These are phyloP conservation scores for Macrolepiota dolichaula DNA, from an alignment of 768 basidiomycete genomes.

Conservation along the genomic window DNA sequence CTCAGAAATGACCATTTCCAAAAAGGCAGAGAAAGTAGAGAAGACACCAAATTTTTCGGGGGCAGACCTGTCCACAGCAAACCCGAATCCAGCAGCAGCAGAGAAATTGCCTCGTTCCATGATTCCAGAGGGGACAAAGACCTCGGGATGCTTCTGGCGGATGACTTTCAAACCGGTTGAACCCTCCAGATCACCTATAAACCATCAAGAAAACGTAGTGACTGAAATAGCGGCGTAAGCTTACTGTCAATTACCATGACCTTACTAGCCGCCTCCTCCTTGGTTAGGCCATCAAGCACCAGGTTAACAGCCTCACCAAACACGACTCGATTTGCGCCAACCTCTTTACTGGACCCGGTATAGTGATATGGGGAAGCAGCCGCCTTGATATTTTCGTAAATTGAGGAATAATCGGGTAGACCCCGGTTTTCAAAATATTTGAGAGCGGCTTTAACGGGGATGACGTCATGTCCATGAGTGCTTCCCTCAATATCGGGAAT, in stretches of 20 bases:
- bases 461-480: constrained; percentile 81
- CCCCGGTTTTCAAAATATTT: constrained; percentile 69
- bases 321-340: constrained; percentile 75
- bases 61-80: constrained; percentile 32
- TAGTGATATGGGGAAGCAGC: constrained; percentile 53
- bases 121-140: constrained; percentile 81
- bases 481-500: constrained; percentile 76
- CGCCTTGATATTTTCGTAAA: constrained; percentile 68
- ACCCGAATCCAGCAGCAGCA: constrained; percentile 86
- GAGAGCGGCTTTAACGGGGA: constrained; percentile 76
- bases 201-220: background rate
- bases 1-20: constrained; percentile 89
- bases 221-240: constrained; percentile 20
- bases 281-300: constrained; percentile 71
- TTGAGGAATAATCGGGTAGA: constrained; percentile 46
- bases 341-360: constrained; percentile 68
- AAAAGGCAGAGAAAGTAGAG: constrained; percentile 88
- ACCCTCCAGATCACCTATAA: constrained; percentile 75
- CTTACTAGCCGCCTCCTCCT: constrained; percentile 73
- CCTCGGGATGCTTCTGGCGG: constrained; percentile 87
- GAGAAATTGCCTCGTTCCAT: constrained; percentile 86
- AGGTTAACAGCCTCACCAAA: constrained; percentile 83
- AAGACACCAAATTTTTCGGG: constrained; percentile 82
- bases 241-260: constrained; percentile 87
- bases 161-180: constrained; percentile 87